These are phyloP conservation scores for Camellia sinensis DNA, from an alignment of 148 eudicot species.

Conservation along the genomic window DNA sequence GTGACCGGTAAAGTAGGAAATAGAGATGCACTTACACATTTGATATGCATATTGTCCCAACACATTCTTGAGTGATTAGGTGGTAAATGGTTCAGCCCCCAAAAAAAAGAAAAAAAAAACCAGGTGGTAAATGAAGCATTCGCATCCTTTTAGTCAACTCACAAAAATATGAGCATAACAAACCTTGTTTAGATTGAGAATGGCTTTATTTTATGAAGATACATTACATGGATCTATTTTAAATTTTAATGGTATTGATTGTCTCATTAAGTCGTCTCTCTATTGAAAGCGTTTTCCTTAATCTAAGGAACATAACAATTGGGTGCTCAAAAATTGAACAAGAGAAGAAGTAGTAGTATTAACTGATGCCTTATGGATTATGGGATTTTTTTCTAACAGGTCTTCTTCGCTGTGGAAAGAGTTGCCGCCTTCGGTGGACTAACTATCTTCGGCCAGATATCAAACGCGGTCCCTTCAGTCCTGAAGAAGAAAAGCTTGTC, in stretches of 20 bases:
- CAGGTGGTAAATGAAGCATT: too few relatives aligned
- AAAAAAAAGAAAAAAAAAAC: too few relatives aligned
- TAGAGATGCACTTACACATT: too few relatives aligned
- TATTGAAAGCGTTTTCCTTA: background rate
- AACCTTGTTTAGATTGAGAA: too few relatives aligned
- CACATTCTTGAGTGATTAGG: too few relatives aligned
- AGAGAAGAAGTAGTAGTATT: background rate
- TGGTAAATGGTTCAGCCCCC: too few relatives aligned
- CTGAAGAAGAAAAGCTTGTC: conserved; percentile 67
- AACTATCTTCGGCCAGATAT: conserved; percentile 74
- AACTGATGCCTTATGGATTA: background rate
- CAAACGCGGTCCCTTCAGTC: conserved; percentile 63
- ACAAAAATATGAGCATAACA: too few relatives aligned
- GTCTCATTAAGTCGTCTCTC: background rate
- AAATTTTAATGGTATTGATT: background rate
- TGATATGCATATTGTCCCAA: too few relatives aligned
- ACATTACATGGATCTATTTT: too few relatives aligned
- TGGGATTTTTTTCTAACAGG: conserved; percentile 26
- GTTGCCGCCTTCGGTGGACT: conserved; percentile 78
- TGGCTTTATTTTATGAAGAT: too few relatives aligned
- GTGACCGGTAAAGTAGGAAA: too few relatives aligned
- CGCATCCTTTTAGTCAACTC: too few relatives aligned
- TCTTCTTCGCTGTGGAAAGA: conserved; percentile 69
- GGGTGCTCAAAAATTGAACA: background rate
- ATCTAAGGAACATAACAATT: background rate